Percentiles rank a stretch among this genome's conserved stretches.
These are phyloP conservation scores for Solanum lycopersicoides DNA, from an alignment of 257 asterid species.

Conservation along the genomic window DNA sequence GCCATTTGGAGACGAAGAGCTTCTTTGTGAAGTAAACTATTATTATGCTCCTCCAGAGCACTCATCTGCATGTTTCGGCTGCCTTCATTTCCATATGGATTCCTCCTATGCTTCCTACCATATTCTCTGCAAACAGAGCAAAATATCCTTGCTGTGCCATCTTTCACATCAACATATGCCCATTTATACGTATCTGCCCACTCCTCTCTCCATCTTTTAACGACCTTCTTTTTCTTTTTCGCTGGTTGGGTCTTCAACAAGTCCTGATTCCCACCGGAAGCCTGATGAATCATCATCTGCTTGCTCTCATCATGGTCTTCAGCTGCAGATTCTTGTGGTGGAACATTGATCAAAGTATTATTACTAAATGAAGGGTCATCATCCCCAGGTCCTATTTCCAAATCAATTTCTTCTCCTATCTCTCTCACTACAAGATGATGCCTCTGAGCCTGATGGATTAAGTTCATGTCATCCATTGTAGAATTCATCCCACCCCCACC, in stretches of 20 bases:
- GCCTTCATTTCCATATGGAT: conserved; percentile 99
- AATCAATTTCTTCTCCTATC: conserved; percentile 88
- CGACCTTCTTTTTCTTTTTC: conserved; percentile 94
- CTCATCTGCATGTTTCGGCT: conserved; percentile 99
- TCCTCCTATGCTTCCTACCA: conserved; percentile 96
- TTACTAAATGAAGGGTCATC: conserved; percentile 74
- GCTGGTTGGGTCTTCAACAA: conserved; percentile 57
- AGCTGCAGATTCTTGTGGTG: conserved; percentile 67
- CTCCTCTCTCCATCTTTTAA: conserved; percentile 98
- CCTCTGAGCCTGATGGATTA: conserved; percentile 90
- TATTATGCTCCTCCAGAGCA: conserved; percentile 97
- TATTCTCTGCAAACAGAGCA: conserved; percentile 96
- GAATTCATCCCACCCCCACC: conserved; percentile 78
- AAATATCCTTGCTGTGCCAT: conserved; percentile 92
- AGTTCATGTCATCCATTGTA: conserved; percentile 89
- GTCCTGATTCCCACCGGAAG: conserved; percentile 57
- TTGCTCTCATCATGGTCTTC: conserved; percentile 68
- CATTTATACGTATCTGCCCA: conserved; percentile 99
- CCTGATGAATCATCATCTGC: conserved; percentile 61
- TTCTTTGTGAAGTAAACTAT: conserved; percentile 98
- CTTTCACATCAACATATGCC: conserved; percentile 95
- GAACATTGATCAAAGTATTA: conserved; percentile 54
- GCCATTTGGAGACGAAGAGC: conserved; percentile 97
- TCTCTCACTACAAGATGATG: conserved; percentile 88
- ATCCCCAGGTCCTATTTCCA: conserved; percentile 90